Evolutionary conservation across 2,329 filamentous ascomycete genomes (phyloP).

Genomic region (Aspergillus japonicus): DNA sequence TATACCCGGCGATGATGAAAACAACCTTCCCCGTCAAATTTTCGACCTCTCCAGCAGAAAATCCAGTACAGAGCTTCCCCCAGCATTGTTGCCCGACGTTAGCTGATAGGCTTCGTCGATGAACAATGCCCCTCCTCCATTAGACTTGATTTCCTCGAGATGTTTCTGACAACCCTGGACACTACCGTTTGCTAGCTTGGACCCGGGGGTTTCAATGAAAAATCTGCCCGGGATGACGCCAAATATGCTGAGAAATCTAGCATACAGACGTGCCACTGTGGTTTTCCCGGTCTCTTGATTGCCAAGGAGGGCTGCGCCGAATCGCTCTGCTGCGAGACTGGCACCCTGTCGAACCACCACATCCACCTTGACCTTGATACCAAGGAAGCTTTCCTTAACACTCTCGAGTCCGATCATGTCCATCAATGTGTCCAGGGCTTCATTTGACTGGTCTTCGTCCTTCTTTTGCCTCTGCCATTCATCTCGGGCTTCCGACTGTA

Average conservation of each 20-base stretch:
- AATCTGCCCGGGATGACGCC: slow-evolving; percentile 60
- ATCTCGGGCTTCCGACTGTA: slow-evolving; percentile 35
- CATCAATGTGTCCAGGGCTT: slow-evolving; percentile 62
- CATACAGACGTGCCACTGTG: slow-evolving; percentile 70
- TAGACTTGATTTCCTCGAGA: slow-evolving; percentile 56
- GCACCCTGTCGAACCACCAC: slow-evolving; percentile 57
- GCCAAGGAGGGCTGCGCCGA: slow-evolving; percentile 63
- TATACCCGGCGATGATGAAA: slow-evolving; percentile 72
- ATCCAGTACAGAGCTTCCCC: slow-evolving; percentile 60
- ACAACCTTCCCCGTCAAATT: slow-evolving; percentile 68
- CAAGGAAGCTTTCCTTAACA: slow-evolving; percentile 64
- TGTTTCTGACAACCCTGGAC: slow-evolving; percentile 58
- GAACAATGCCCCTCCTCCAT: slow-evolving; percentile 68
- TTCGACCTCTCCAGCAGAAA: slow-evolving; percentile 70
- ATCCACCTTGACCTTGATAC: slow-evolving; percentile 64
- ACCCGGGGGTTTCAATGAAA: slow-evolving; percentile 69
- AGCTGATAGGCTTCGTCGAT: slow-evolving; percentile 81
- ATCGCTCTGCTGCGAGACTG: slow-evolving; percentile 58
- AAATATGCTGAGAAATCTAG: slow-evolving; percentile 61
- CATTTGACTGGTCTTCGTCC: slow-evolving; percentile 47
- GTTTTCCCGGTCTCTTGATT: slow-evolving; percentile 80
- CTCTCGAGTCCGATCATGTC: slow-evolving; percentile 68
- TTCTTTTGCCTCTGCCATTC: slow-evolving; percentile 66
- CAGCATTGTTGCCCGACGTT: slow-evolving; percentile 55
- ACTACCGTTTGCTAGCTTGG: slow-evolving; percentile 63